Conservation (phyloP, 805 yeast species). For the Pichia thaimueangensis region DNA sequence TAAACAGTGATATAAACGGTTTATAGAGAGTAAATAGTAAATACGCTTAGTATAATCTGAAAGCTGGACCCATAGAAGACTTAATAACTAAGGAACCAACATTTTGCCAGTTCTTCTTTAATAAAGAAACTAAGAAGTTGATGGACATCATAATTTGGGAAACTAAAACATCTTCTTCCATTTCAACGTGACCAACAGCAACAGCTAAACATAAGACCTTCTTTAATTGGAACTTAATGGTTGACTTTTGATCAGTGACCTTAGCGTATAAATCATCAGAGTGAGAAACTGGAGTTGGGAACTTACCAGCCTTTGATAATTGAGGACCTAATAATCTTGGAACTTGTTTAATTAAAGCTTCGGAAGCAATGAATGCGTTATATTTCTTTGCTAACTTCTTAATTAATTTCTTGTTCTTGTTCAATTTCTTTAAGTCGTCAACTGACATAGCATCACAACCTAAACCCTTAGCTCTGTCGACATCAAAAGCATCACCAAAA, state of each 20-base stretch:
- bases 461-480: constrained; percentile 98
- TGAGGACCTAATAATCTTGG: constrained; percentile 99
- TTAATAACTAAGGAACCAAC: constrained; percentile 98
- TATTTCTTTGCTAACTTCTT: constrained; percentile 99
- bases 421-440: constrained; percentile 98
- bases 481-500: constrained; percentile 99
- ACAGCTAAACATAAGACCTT: constrained; percentile 99
- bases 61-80: constrained; percentile 99
- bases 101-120: constrained; percentile 99
- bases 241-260: constrained; percentile 96
- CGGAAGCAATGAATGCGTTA: constrained; percentile 99
- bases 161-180: constrained; percentile 93
- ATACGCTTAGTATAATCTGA: constrained; percentile 88
- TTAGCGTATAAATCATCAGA: constrained; percentile 94
- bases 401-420: constrained; percentile 99
- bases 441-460: constrained; percentile 99
- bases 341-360: constrained; percentile 98
- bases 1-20: no score
- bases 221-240: constrained; percentile 99
- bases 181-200: constrained; percentile 99
- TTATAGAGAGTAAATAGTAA: constrained; percentile 4
- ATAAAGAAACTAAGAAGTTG: constrained; percentile 97
- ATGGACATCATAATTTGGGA: constrained; percentile 98
- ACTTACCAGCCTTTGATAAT: constrained; percentile 99
- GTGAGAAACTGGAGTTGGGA: constrained; percentile 99